Percentiles rank a stretch among this genome's conserved stretches.
Evolutionary conservation across 441 rosid genomes (phyloP).

Genomic region (Pelargonium citronellum): DNA sequence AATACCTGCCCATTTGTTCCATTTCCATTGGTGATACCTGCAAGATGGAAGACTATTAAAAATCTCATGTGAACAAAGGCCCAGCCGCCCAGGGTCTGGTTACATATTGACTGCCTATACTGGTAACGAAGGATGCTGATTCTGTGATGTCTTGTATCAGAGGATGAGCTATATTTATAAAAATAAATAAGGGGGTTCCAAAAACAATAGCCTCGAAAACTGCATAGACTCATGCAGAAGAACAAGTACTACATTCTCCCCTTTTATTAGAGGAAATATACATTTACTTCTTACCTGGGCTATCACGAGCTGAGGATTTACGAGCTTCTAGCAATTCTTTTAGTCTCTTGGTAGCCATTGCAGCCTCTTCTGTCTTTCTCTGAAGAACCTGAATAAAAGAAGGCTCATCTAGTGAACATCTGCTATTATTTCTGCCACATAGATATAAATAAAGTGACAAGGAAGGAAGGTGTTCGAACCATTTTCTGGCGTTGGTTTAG

Average conservation of each 20-base stretch:
- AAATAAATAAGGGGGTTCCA: constrained; percentile 12
- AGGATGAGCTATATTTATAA: not conserved
- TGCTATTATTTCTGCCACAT: not conserved
- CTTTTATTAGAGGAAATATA: not conserved
- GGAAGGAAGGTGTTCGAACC: constrained; percentile 41
- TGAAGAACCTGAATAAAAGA: constrained; percentile 75
- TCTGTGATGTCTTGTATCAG: constrained; percentile 11
- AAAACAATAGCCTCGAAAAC: constrained; percentile 14
- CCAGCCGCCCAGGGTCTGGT: not conserved
- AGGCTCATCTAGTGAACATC: constrained; percentile 16
- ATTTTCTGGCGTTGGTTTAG: constrained; percentile 95
- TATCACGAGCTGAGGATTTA: constrained; percentile 73
- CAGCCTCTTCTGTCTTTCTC: constrained; percentile 98
- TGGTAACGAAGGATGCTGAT: not conserved
- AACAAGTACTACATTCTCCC: not conserved
- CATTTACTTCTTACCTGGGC: constrained; percentile 37
- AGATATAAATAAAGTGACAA: constrained; percentile 3
- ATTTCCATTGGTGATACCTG: constrained; percentile 69
- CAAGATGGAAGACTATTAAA: constrained; percentile 30
- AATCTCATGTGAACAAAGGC: not conserved
- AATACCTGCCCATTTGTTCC: constrained; percentile 82
- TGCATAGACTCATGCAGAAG: not conserved
- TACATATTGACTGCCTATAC: not conserved
- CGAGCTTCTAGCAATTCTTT: constrained; percentile 97
- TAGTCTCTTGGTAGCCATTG: constrained; percentile 93